Base-by-base conservation (phyloP, 139 green algal species). In the Micractinium conductrix region DNA sequence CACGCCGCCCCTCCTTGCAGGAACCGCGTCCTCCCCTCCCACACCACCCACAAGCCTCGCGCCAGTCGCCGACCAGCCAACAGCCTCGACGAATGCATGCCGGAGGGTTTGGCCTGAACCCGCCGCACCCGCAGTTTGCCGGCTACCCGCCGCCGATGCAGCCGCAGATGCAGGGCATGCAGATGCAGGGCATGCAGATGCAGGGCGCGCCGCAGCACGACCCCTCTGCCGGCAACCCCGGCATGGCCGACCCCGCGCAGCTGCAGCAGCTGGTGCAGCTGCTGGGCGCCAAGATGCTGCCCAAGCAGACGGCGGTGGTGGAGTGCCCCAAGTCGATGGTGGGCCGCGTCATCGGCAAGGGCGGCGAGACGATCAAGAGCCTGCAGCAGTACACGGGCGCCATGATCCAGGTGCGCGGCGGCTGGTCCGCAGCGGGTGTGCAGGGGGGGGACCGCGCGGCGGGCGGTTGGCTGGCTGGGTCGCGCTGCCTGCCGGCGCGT, bases 361-460 rank as follows among this genome's bases (percentile, higher is more conserved):
- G 94, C 60, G 96, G 96, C 10, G 96, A 98, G 80, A 98, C 94
- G 6, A 98, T 99, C 93, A 98, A 98, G 91, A 84, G 87, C 24
- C 91, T 99, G 88, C 96, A 99, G 91, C 90, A 91, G 69, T 90
- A 94, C 53, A 98, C 91, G 53, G 91, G 88, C 33, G 91, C 90
- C 22, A 93, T 91, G 86, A 96, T 98, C 75, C 95, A 98, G 88
- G 95, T 94, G 70, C 17, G 72, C 38, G 38, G 42, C 12, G 26
- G 70, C 40, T n/a, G n/a, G n/a, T n/a, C n/a, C n/a, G n/a, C n/a
- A n/a, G n/a, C n/a, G n/a, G n/a, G n/a, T n/a, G n/a, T n/a, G n/a
- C n/a, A n/a, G n/a, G n/a, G n/a, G n/a, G n/a, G n/a, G n/a, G n/a
- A n/a, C n/a, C n/a, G n/a, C n/a, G n/a, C n/a, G n/a, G n/a, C n/a